A percentile compares a stretch with the other conserved stretches of the same genome.
Conservation (phyloP, 1,139 yeast genomes). For the Debaryomyces nepalensis region DNA sequence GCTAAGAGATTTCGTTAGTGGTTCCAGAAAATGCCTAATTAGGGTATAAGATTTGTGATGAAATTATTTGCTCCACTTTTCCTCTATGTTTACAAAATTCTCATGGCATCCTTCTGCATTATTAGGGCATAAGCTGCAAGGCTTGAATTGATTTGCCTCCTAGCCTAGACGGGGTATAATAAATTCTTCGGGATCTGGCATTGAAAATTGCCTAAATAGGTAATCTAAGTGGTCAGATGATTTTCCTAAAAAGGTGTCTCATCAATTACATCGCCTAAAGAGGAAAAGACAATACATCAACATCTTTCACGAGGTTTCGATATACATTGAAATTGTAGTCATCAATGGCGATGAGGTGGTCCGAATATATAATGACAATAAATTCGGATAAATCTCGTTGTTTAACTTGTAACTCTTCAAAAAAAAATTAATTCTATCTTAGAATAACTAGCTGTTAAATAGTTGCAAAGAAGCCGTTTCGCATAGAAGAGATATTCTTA, state of each 20-base stretch:
- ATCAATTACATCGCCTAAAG: constrained; percentile 21
- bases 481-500: background rate
- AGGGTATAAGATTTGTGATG: background rate
- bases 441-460: background rate
- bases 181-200: background rate
- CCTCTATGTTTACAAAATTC: background rate
- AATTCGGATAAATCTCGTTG: background rate
- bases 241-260: constrained; percentile 8
- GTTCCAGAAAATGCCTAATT: constrained; percentile 6
- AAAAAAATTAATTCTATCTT: background rate
- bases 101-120: background rate
- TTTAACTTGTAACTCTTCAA: background rate
- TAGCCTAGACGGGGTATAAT: background rate
- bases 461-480: constrained; percentile 6
- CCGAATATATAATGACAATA: constrained; percentile 5
- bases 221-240: constrained; percentile 16
- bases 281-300: constrained; percentile 22
- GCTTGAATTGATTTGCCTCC: background rate
- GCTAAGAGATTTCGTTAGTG: background rate
- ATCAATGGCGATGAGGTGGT: background rate
- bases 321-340: constrained; percentile 3
- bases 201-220: constrained; percentile 24
- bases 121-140: background rate
- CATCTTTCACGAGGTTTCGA: constrained; percentile 1
- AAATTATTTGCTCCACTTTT: constrained; percentile 7